Base-by-base conservation (phyloP, 2,329 filamentous ascomycete species). In the Cryoendolithus antarcticus region DNA sequence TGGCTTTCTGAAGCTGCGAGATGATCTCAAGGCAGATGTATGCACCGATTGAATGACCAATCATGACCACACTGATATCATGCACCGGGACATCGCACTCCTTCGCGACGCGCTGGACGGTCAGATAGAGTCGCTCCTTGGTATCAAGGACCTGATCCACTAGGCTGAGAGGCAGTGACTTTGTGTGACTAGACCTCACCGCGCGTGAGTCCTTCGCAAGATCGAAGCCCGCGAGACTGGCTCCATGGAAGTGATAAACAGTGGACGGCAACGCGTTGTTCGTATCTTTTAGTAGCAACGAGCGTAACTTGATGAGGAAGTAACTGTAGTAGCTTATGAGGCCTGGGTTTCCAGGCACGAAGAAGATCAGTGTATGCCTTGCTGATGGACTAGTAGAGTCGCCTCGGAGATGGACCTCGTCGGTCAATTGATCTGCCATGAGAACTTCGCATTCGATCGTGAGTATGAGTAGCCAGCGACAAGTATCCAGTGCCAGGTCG, bases 311-410 rank as follows among this genome's bases (percentile, higher is more conserved):
- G 0, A 63, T 63, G 8, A 86, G 65, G 58, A 86, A 89, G 30
- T 72, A 67, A 41, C 62, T 63, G 59, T 89, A 89, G 67, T 83
- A 89, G 40, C 71, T 73, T 37, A 86, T 72, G 11, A 86, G 66
- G 4, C 83, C 83, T 4, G 83, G 83, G 48, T 89, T 89, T 12
- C 83, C 83, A 21, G 80, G 74, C 31, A 89, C 69, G 59, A 84
- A 80, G 63, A 77, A 86, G 48, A 88, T 63, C 35, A 86, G 70
- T 3, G 56, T 35, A 12, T 15, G 30, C 21, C 38, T 30, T 15
- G 15, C 27, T 19, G 38, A 4, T 12, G 32, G 12, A 9, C 4
- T 7, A 35, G 12, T 32, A 15, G 30, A 27, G 24, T 27, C 24
- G 24, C 24, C 24, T 27, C 24, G 24, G 24, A 27, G 24, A 27